A percentile compares a stretch with the other conserved stretches of the same genome.
These are phyloP conservation scores for Fusarium heterosporum DNA, from an alignment of 2,329 filamentous ascomycete genomes.

Conservation along the genomic window DNA sequence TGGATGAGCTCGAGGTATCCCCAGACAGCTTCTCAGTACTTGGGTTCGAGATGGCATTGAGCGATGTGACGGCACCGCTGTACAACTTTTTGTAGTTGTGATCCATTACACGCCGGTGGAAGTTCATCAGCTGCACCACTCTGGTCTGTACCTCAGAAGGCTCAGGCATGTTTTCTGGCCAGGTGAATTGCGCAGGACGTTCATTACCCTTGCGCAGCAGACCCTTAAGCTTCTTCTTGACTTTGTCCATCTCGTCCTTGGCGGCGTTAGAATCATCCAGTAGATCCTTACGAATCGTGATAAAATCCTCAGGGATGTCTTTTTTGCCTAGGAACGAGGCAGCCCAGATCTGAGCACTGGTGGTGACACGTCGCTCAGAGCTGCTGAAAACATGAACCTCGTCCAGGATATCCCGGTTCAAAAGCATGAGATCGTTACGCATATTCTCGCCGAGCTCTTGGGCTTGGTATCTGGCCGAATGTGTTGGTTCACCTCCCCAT, in stretches of 20 bases:
- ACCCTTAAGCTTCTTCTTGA: constrained; percentile 98
- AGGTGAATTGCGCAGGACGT: constrained; percentile 95
- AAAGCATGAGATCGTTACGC: constrained; percentile 90
- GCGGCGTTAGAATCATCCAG: constrained; percentile 98
- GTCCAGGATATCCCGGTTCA: constrained; percentile 92
- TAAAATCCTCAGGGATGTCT: constrained; percentile 85
- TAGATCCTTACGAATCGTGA: constrained; percentile 91
- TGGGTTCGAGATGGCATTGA: constrained; percentile 67
- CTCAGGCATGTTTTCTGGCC: constrained; percentile 94
- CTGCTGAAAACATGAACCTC: constrained; percentile 96
- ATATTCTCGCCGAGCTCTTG: constrained; percentile 96
- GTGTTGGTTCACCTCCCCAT: constrained; percentile 98
- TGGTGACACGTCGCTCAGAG: constrained; percentile 92
- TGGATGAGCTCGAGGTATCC: constrained; percentile 57
- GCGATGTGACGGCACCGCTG: constrained; percentile 72
- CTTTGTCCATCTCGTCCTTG: constrained; percentile 99
- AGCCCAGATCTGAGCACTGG: constrained; percentile 96
- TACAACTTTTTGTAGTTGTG: constrained; percentile 89
- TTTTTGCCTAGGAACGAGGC: constrained; percentile 89
- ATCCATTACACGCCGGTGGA: constrained; percentile 94
- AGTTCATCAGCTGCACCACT: constrained; percentile 97
- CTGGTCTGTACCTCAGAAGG: constrained; percentile 92
- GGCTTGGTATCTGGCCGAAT: constrained; percentile 95
- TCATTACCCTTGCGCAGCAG: constrained; percentile 92
- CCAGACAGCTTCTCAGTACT: constrained; percentile 59